A percentile compares a stretch with the other conserved stretches of the same genome.
phyloP scores from a whole-genome alignment of 2,329 filamentous ascomycete genomes.

The Talaromyces sp. region DNA sequence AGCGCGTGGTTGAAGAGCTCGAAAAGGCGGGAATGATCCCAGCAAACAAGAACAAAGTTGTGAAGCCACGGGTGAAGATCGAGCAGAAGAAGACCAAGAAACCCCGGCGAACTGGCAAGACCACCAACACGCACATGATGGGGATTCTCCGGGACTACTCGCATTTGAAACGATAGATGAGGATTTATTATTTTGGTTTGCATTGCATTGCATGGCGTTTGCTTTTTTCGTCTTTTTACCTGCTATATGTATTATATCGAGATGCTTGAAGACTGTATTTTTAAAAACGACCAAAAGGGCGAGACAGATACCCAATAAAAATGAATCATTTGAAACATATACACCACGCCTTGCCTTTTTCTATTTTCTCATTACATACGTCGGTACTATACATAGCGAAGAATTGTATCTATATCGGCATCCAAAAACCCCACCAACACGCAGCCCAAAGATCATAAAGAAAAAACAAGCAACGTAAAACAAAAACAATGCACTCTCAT shows the following conservation, averaged over 20 bases:
- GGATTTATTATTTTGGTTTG: conserved; percentile 7
- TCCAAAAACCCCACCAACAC: neutral
- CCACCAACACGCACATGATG: conserved; percentile 83
- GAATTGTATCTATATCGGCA: neutral
- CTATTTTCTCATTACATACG: neutral
- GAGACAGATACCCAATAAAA: conserved; percentile 2
- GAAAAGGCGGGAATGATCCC: conserved; percentile 75
- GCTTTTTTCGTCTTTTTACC: conserved; percentile 1
- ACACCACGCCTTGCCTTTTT: neutral
- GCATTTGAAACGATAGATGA: conserved; percentile 35
- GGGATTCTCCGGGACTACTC: conserved; percentile 73
- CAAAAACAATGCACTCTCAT: conserved; percentile 14
- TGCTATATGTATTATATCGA: neutral
- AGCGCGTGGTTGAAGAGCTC: conserved; percentile 72
- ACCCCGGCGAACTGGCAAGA: conserved; percentile 68
- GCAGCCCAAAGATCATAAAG: neutral
- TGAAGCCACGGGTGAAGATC: conserved; percentile 51
- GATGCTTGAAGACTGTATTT: neutral
- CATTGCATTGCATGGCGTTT: conserved; percentile 20
- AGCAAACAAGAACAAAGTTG: conserved; percentile 71
- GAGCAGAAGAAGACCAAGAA: conserved; percentile 71
- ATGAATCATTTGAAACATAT: neutral
- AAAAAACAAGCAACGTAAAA: neutral
- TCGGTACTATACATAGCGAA: neutral
- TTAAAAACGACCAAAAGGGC: neutral